Evolutionary conservation across 441 rosid genomes (phyloP).

Genomic region (Euphorbia schlechtendalii): DNA sequence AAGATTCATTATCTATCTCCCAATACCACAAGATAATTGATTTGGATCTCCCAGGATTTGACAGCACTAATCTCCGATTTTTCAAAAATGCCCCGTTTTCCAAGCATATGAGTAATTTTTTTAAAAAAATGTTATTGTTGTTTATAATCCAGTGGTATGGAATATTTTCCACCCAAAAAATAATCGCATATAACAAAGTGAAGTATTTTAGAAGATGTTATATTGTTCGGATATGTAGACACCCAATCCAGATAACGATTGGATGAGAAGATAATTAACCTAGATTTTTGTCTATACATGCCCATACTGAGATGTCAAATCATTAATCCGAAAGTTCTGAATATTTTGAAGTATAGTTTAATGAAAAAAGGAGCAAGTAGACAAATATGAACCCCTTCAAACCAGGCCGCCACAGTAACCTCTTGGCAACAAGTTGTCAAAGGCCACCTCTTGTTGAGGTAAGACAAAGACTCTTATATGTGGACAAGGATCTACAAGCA

Average conservation of each 20-base stretch:
- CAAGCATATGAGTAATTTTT: not conserved
- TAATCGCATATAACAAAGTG: not conserved
- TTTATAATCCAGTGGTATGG: not conserved
- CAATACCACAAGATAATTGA: not conserved
- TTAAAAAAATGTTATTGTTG: not conserved
- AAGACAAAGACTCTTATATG: conserved; percentile 16
- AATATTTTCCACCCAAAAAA: not conserved
- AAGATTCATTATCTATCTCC: too few relatives aligned
- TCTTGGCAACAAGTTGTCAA: conserved; percentile 26
- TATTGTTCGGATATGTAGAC: not conserved
- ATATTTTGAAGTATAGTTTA: not conserved
- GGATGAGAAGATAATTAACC: not conserved
- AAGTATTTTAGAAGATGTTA: not conserved
- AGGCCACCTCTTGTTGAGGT: conserved; percentile 20
- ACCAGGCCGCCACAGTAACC: conserved; percentile 12
- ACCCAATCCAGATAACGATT: not conserved
- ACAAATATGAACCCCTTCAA: conserved; percentile 16
- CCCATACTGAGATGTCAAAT: conserved; percentile 16
- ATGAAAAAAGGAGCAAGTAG: conserved; percentile 11
- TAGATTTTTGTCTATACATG: conserved; percentile 8
- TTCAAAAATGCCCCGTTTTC: not conserved
- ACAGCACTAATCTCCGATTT: not conserved
- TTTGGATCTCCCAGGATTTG: conserved; percentile 6
- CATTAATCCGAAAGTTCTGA: conserved; percentile 1
- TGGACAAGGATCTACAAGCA: conserved; percentile 6